Conservation (phyloP, 1,284 basidiomycete species). For the Mycena citricolor region DNA sequence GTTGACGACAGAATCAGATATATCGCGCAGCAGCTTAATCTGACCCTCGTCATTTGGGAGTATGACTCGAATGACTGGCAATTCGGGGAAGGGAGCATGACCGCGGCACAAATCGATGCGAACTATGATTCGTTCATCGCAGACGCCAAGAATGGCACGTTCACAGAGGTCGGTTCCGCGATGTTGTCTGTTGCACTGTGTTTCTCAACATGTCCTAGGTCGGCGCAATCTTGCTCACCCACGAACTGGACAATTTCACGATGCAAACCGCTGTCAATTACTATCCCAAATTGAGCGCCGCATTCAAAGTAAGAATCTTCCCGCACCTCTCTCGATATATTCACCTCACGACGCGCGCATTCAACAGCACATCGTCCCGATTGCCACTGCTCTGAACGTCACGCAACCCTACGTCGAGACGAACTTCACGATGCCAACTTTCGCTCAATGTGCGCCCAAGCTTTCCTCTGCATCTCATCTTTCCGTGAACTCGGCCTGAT, state of each 20-base stretch:
- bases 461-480: no score
- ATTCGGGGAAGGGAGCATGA: not conserved
- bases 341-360: not conserved
- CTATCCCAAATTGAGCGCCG: conserved; percentile 19
- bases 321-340: not conserved
- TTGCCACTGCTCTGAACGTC: conserved; percentile 15
- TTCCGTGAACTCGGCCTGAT: no score
- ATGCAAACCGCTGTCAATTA: conserved; percentile 28
- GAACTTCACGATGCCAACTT: conserved; percentile 3
- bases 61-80: conserved; percentile 2
- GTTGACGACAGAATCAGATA: conserved; percentile 52
- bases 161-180: conserved; percentile 11
- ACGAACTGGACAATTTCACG: conserved; percentile 30
- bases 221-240: conserved; percentile 23
- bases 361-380: conserved; percentile 18
- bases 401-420: conserved; percentile 19
- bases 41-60: conserved; percentile 16
- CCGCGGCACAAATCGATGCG: not conserved
- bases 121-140: conserved; percentile 4
- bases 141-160: not conserved
- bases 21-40: conserved; percentile 38
- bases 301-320: conserved; percentile 9
- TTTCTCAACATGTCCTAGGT: not conserved
- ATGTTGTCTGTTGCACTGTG: not conserved
- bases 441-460: conserved; percentile 9